Base-by-base conservation (phyloP, 805 yeast genomes). In the Metschnikowia dekortorum region DNA sequence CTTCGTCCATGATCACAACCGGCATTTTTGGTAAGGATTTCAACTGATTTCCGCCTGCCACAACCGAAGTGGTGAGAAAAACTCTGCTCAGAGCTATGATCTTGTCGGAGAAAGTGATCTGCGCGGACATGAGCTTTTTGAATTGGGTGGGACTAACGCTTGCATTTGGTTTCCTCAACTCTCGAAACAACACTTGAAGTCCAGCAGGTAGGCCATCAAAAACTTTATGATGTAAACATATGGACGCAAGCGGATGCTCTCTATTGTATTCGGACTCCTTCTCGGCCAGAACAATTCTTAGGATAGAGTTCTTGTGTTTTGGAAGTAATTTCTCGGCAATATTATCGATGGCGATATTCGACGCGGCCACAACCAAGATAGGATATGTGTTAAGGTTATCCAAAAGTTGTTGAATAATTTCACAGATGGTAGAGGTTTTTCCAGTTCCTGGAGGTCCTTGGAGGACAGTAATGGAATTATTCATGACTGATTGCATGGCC, bases 1-100 rank as follows among this genome's bases (percentile, higher is more conserved):
- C 79, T 67, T 85, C 91, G 69, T 85, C 91, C 86, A 85, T 82
- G 32, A 85, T 84, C 6, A 85, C 86, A 2, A 83, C 83, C 1
- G 89, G 89, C 54, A 78, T 63, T 55, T 74, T 77, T 36, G 73
- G 70, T 8, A 84, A 68, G 11, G 77, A 71, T 57, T 82, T 83
- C 56, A 85, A 67, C 57, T 79, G 81, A 39, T 80, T 57, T 14
- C 57, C 87, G 47, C 89, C 89, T 7, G 88, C 84, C 36, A 83
- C 83, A 37, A 84, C 87, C 2, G 87, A 82, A 1, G 91, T 85
- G 1, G 90, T 81, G 62, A 85, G 82, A 18, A 85, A 81, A 22
- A 85, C 85, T n/a, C 60, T 45, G 39, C 56, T 54, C 57, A 83
- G 88, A 0, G 81, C 78, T 22, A 83, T 76, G 32, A 58, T 51